Percentiles rank a stretch among this genome's conserved stretches.
phyloP scores from a whole-genome alignment of 495 filamentous ascomycete genomes.

The Trichoderma orchidacearum region DNA sequence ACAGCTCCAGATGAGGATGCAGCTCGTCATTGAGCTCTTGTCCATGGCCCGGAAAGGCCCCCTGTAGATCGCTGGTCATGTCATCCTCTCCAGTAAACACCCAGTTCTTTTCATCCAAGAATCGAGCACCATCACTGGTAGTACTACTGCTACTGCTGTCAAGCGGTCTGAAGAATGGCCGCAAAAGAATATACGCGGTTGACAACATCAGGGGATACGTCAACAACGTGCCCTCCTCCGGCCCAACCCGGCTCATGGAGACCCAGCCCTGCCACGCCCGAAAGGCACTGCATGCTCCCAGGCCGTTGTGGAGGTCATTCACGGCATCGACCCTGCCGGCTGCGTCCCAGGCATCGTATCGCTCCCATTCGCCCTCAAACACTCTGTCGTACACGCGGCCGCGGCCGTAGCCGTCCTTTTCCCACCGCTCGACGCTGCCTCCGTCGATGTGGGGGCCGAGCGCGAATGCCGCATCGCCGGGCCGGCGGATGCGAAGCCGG shows the following conservation, averaged over 20 bases:
- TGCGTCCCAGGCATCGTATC: constrained; percentile 70
- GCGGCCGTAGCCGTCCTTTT: constrained; percentile 58
- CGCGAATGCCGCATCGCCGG: constrained; percentile 67
- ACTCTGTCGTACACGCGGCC: constrained; percentile 59
- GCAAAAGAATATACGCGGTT: constrained; percentile 69
- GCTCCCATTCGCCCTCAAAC: constrained; percentile 65
- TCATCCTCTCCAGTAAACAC: constrained; percentile 32
- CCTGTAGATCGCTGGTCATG: constrained; percentile 49
- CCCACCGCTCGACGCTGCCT: constrained; percentile 80
- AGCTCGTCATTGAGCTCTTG: constrained; percentile 61
- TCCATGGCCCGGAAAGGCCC: constrained; percentile 58
- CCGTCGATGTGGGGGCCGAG: constrained; percentile 80
- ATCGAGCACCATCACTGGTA: constrained; percentile 5
- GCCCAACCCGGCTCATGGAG: constrained; percentile 57
- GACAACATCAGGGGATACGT: constrained; percentile 72
- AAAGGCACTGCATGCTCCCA: constrained; percentile 73
- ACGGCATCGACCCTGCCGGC: constrained; percentile 51
- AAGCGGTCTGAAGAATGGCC: constrained; percentile 65
- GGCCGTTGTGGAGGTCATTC: constrained; percentile 68
- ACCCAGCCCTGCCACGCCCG: constrained; percentile 86
- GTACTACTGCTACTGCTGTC: too few species aligned
- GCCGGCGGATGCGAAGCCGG: constrained; percentile 63
- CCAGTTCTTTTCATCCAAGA: constrained; percentile 30
- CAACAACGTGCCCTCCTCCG: constrained; percentile 64
- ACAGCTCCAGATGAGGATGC: constrained; percentile 68